Base-by-base conservation (phyloP, 352 stramenopile genomes). In the Thalassiosira oceanica region DNA sequence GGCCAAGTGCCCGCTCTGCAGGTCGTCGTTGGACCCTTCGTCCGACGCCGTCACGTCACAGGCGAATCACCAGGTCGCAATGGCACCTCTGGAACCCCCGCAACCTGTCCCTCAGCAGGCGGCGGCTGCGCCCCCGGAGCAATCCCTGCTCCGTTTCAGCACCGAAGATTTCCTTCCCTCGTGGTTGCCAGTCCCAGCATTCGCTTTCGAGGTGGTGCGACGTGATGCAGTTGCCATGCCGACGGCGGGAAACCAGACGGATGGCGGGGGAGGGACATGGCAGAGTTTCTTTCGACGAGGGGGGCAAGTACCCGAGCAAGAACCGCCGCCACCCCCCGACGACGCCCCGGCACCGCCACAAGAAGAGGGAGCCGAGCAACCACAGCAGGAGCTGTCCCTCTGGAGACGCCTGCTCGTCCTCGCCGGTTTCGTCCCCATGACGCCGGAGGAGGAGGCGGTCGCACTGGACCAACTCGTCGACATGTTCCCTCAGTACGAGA, bases 401-500 rank as follows among this genome's bases (percentile, higher is more conserved):
- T 67, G 78, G 49, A 67, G 77, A 24, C 66, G 79, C 24, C 26
- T 88, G 8, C 50, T 90, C 11, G 53, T 81, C 8, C 50, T 90
- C 18, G 31, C 70, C 4, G 82, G 82, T 28, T 54, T 57, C 0
- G 60, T 90, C 8, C 70, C 79, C n/a, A 88, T 90, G 83, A 78
- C 70, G 21, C 68, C 76, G 10, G 77, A 90, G 70, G 79, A 90
- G 63, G 79, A 88, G 62, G 73, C 77, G 13, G 21, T 51, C 2
- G 76, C 83, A 33, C 53, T 90, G 8, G 77, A 76, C 31, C 69
- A 86, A 41, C 44, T 90, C 16, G 70, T 84, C 5, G 75, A 86
- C 41, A 86, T 87, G 78, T 86, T 87, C 61, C 78, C 76, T 58
- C 83, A 88, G 36, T 88, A 87, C 39, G 74, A 87, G 28, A 69